Evolutionary conservation across 495 filamentous ascomycete genomes (phyloP).

Genomic region (Aspergillus wentii): DNA sequence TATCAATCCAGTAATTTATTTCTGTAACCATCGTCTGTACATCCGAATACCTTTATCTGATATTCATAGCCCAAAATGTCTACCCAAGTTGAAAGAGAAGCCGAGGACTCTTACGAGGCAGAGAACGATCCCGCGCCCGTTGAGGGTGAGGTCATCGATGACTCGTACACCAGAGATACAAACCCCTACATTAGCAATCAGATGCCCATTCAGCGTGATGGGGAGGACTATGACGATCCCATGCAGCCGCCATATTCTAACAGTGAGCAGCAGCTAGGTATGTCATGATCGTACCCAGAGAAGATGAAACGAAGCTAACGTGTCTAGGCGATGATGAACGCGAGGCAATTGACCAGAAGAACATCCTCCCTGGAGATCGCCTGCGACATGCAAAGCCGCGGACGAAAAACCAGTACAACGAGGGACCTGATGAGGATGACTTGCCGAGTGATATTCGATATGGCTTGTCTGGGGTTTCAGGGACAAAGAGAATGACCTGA

Average conservation of each 20-base stretch:
- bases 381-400: conserved; percentile 24
- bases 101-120: conserved; percentile 23
- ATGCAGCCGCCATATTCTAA: conserved; percentile 22
- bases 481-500: not conserved
- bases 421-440: conserved; percentile 26
- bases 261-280: conserved; percentile 18
- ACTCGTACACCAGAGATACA: conserved; percentile 15
- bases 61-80: conserved; percentile 10
- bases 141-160: conserved; percentile 11
- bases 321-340: conserved; percentile 15
- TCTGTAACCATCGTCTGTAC: too few species aligned
- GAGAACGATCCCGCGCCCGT: conserved; percentile 22
- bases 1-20: too few species aligned
- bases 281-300: not conserved
- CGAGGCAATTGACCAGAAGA: conserved; percentile 19
- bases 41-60: too few species aligned
- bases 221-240: conserved; percentile 14
- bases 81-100: conserved; percentile 19
- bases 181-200: conserved; percentile 2
- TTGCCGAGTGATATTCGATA: conserved; percentile 9
- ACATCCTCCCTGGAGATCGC: conserved; percentile 20
- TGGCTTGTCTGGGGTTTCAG: not conserved
- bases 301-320: not conserved
- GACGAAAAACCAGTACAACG: conserved; percentile 18
- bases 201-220: conserved; percentile 8